These are phyloP conservation scores for Stagonosporopsis vannaccii DNA, from an alignment of 2,329 filamentous ascomycete genomes.

Conservation along the genomic window DNA sequence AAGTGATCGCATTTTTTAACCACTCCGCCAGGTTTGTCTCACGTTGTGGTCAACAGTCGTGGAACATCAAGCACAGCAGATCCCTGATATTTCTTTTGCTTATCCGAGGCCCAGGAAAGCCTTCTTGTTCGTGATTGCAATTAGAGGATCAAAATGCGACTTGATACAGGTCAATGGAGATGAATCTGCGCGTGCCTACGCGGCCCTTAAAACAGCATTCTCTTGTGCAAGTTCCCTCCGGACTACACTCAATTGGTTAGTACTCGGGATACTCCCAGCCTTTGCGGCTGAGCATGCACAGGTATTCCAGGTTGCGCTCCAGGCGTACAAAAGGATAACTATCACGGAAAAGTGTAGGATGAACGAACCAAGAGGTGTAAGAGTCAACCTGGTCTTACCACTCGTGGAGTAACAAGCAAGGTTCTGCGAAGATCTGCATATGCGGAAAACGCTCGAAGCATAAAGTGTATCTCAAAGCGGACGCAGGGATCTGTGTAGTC, in stretches of 20 bases:
- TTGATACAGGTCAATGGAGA: neutral
- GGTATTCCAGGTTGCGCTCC: neutral
- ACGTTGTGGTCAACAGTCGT: constrained; percentile 1
- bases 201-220: neutral
- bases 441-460: neutral
- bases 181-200: neutral
- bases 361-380: neutral
- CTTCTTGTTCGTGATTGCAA: neutral
- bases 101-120: neutral
- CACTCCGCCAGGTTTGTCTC: neutral
- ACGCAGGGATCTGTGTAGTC: neutral
- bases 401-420: neutral
- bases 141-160: neutral
- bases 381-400: neutral
- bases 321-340: neutral
- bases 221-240: neutral
- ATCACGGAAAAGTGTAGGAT: neutral
- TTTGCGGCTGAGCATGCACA: neutral
- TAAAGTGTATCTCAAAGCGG: neutral
- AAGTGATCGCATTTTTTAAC: neutral
- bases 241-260: neutral
- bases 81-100: neutral
- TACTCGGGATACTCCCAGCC: neutral
- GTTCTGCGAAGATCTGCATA: neutral
- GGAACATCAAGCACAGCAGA: neutral